These are phyloP conservation scores for Collybia nuda DNA, from an alignment of 768 basidiomycete genomes.

Conservation along the genomic window DNA sequence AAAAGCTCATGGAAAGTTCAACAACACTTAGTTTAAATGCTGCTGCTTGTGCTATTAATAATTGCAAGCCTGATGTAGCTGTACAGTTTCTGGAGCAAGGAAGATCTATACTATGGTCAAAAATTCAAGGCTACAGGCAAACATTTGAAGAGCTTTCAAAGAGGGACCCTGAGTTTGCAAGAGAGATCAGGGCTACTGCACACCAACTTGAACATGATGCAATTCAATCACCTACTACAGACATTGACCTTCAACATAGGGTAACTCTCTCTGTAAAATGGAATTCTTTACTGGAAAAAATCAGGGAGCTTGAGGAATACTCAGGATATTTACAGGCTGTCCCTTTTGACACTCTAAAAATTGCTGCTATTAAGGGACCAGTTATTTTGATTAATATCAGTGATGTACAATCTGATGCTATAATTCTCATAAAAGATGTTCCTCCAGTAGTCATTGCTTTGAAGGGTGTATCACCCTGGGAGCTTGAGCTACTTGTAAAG, in stretches of 20 bases:
- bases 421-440: background rate
- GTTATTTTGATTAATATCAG: conserved; percentile 17
- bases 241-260: too few species aligned
- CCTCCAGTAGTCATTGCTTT: conserved; percentile 1
- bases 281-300: conserved; percentile 10
- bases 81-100: conserved; percentile 22
- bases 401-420: conserved; percentile 1
- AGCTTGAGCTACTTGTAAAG: background rate
- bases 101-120: conserved; percentile 26
- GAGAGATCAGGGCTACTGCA: conserved; percentile 19
- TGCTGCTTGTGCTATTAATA: conserved; percentile 2
- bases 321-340: conserved; percentile 16
- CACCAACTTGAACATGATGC: conserved; percentile 5
- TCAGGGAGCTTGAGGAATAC: conserved; percentile 20
- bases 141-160: conserved; percentile 21
- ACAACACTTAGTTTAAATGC: conserved; percentile 2
- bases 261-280: too few species aligned
- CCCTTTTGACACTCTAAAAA: conserved; percentile 17
- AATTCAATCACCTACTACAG: too few species aligned
- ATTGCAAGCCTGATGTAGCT: background rate
- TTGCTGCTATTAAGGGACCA: conserved; percentile 14
- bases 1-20: background rate
- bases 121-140: conserved; percentile 21
- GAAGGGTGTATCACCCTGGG: conserved; percentile 6
- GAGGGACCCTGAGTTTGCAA: conserved; percentile 15